A percentile compares a stretch with the other conserved stretches of the same genome.
Conservation (phyloP, 108 stramenopile species). For the Cyclotella baltica region DNA sequence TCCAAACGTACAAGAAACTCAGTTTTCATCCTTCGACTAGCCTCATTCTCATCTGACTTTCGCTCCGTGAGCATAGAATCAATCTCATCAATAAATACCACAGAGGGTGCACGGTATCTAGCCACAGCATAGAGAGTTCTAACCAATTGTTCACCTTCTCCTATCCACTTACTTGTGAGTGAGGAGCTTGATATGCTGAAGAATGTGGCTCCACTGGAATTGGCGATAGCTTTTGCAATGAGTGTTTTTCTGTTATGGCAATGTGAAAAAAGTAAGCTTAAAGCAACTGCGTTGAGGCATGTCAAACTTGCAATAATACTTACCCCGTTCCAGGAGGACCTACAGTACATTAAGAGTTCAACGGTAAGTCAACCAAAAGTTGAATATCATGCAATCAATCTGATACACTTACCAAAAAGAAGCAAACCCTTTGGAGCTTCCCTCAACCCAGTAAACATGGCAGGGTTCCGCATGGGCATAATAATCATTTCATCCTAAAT, state of each 20-base stretch:
- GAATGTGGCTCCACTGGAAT: constrained; percentile 97
- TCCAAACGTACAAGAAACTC: constrained; percentile 95
- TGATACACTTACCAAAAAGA: too few relatives aligned
- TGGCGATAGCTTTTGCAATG: constrained; percentile 99
- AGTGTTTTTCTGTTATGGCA: constrained; percentile 90
- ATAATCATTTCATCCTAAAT: constrained; percentile 81
- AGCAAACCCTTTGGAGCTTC: constrained; percentile 82
- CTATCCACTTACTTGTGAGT: constrained; percentile 99
- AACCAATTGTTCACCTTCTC: constrained; percentile 98
- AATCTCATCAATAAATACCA: constrained; percentile 96
- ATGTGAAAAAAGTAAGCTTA: neutral
- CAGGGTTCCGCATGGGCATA: constrained; percentile 93
- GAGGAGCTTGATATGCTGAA: constrained; percentile 98
- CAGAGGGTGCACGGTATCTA: constrained; percentile 87
- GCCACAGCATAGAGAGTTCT: constrained; percentile 97
- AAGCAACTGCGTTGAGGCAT: neutral
- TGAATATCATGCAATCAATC: too few relatives aligned
- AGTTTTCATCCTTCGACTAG: constrained; percentile 94
- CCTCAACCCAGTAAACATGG: constrained; percentile 92
- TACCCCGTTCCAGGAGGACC: constrained; percentile 65
- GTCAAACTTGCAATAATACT: constrained; percentile 12
- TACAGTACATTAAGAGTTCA: too few relatives aligned
- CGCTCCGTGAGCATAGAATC: constrained; percentile 95
- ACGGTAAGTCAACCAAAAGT: too few relatives aligned
- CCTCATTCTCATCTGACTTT: constrained; percentile 93